Evolutionary conservation across 2,329 filamentous ascomycete species (phyloP).

Genomic region (Phyllosticta citrichinensis): DNA sequence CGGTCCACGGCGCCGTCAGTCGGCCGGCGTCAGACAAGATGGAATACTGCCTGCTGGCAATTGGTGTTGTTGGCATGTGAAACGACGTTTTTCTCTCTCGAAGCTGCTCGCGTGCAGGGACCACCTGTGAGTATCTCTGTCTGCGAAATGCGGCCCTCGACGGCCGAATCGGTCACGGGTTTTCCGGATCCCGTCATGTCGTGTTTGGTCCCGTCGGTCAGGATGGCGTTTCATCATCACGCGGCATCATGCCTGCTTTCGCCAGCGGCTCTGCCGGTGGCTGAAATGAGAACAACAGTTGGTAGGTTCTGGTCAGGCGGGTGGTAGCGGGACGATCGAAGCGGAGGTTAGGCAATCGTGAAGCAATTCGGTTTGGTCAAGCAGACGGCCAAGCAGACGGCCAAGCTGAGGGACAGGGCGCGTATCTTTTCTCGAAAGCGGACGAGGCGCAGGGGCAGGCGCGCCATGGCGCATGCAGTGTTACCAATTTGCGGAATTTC

Average conservation of each 20-base stretch:
- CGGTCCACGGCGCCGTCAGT: neutral
- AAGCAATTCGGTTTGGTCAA: neutral
- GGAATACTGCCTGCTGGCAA: too few relatives aligned
- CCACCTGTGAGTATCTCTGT: neutral
- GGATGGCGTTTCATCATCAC: neutral
- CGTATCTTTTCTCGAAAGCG: neutral
- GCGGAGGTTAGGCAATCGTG: neutral
- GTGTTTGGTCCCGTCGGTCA: too few relatives aligned
- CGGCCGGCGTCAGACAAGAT: neutral
- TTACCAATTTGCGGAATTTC: conserved; percentile 1
- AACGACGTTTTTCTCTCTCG: neutral
- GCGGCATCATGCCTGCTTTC: neutral
- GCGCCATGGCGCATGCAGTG: conserved; percentile 4
- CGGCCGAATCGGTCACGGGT: neutral
- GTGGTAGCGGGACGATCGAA: neutral
- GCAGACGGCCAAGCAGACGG: neutral
- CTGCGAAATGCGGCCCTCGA: neutral
- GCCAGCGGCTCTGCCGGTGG: neutral
- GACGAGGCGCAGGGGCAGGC: conserved; percentile 6
- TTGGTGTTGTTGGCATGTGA: neutral
- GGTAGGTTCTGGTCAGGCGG: neutral
- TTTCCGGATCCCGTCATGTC: too few relatives aligned
- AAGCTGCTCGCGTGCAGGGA: neutral
- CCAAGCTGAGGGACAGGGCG: neutral
- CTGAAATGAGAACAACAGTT: too few relatives aligned